Evolutionary conservation across 495 filamentous ascomycete genomes (phyloP).

Genomic region (Daldinia childiae): DNA sequence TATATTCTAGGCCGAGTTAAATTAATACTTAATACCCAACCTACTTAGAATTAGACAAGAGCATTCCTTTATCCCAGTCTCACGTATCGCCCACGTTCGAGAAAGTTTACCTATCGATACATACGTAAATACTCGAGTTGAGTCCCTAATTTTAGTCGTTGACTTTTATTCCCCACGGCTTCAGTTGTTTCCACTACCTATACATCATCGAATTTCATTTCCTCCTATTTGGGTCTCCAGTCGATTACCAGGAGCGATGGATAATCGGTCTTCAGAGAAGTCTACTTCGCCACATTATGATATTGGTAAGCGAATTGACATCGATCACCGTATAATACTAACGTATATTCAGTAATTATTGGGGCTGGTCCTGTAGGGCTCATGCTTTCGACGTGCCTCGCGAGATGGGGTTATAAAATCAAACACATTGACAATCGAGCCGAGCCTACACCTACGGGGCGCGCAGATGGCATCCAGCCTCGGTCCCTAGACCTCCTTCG

Average conservation of each 20-base stretch:
- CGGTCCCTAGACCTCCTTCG: constrained; percentile 79
- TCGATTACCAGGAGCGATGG: constrained; percentile 21
- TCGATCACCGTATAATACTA: constrained; percentile 8
- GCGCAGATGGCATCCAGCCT: constrained; percentile 82
- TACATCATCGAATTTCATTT: neutral
- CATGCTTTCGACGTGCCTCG: constrained; percentile 82
- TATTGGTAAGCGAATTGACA: constrained; percentile 36
- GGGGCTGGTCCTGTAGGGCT: constrained; percentile 91
- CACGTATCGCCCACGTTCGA: neutral
- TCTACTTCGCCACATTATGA: constrained; percentile 38
- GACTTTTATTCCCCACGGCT: neutral
- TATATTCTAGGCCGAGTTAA: constrained; percentile 23
- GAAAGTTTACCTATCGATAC: neutral
- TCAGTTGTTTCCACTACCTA: neutral
- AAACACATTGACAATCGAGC: constrained; percentile 77
- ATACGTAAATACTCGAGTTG: neutral
- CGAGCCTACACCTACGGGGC: constrained; percentile 74
- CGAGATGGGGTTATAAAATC: constrained; percentile 74
- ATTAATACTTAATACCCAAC: constrained; percentile 16
- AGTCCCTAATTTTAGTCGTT: neutral
- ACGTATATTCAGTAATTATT: constrained; percentile 69
- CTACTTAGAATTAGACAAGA: neutral
- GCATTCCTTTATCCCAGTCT: neutral
- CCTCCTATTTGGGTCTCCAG: constrained; percentile 1
- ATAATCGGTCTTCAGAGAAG: constrained; percentile 22